Evolutionary conservation across 164 flowering plant species (phyloP).

Genomic region (Berberis thunbergii): DNA sequence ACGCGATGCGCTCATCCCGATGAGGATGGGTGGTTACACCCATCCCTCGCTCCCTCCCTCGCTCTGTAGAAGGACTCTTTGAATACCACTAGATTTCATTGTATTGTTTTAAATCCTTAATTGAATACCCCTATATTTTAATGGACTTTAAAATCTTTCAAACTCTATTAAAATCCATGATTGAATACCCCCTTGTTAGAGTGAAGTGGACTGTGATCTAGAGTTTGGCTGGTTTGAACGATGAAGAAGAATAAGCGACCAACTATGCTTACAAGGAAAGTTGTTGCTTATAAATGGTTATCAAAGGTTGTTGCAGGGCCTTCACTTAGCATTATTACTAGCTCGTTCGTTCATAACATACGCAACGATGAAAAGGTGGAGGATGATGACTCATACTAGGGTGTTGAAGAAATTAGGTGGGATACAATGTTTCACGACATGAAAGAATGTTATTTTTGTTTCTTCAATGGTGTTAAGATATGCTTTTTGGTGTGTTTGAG

Average conservation of each 20-base stretch:
- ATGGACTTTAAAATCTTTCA: no score
- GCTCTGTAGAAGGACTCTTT: no score
- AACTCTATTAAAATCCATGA: no score
- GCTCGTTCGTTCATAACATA: constrained; percentile 16
- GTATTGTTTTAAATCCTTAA: no score
- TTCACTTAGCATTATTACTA: constrained; percentile 5
- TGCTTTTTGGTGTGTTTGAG: constrained; percentile 7
- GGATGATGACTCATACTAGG: constrained; percentile 20
- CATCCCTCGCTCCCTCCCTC: no score
- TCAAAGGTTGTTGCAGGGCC: constrained; percentile 15
- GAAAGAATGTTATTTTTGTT: constrained; percentile 19
- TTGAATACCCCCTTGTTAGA: no score
- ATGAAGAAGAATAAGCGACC: constrained; percentile 49
- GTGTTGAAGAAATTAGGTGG: constrained; percentile 35
- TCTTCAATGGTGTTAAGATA: constrained; percentile 10
- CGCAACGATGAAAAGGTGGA: constrained; percentile 13
- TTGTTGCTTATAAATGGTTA: constrained; percentile 45
- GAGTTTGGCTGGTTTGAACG: no score
- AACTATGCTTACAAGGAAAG: constrained; percentile 24
- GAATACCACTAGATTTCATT: no score
- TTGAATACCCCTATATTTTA: no score
- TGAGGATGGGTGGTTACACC: no score
- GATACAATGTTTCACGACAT: constrained; percentile 62
- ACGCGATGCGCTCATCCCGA: no score
- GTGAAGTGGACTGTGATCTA: no score